Conservation (phyloP, 176 grass and related monocot species). For the Oryza meyeriana region DNA sequence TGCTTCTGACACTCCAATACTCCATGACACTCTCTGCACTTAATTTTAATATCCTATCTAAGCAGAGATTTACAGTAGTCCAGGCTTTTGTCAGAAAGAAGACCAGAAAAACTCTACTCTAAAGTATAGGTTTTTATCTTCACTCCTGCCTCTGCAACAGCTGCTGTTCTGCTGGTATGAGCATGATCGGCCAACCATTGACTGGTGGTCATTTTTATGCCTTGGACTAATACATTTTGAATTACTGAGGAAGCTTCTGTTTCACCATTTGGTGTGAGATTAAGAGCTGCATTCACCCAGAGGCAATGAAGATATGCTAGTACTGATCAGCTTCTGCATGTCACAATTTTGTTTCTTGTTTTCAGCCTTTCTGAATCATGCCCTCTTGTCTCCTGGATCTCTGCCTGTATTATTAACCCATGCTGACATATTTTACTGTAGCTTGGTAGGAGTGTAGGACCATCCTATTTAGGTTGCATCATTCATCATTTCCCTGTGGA, state of each 20-base stretch:
- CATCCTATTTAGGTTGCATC: neutral
- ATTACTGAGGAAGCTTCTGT: slow-evolving; percentile 10
- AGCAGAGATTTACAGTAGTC: neutral
- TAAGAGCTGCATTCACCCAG: neutral
- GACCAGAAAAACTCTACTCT: neutral
- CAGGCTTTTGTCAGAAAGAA: neutral
- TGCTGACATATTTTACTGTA: neutral
- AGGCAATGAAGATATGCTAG: neutral
- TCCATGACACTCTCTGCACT: neutral
- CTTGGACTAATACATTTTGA: neutral
- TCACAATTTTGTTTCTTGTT: neutral
- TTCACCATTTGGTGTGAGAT: neutral
- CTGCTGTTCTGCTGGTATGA: neutral
- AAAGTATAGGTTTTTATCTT: neutral
- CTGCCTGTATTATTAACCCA: slow-evolving; percentile 13
- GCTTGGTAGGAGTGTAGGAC: neutral
- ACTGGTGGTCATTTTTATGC: neutral
- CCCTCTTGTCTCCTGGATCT: neutral
- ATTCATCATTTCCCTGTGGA: neutral
- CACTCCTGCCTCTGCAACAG: neutral
- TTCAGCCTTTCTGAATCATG: slow-evolving; percentile 11
- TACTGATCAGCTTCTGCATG: neutral
- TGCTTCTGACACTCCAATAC: neutral
- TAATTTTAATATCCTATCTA: neutral
- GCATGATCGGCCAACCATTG: neutral